Evolutionary conservation across 2,329 filamentous ascomycete species (phyloP), one percentile per base, ranked within the genome.

Genomic region (Colletotrichum camelliae): DNA sequence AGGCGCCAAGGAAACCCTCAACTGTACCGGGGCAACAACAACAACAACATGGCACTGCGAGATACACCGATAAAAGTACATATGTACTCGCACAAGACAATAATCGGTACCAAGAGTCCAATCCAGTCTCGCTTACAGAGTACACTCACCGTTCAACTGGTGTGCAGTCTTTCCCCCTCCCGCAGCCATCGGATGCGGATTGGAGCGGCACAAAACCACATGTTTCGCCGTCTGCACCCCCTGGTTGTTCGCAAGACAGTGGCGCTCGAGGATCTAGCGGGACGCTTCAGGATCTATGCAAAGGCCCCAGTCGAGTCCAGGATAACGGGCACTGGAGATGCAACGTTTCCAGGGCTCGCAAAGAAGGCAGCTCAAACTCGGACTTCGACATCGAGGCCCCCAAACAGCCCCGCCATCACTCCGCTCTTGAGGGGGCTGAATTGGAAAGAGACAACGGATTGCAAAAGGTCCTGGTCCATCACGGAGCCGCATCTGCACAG

Each of bases 1-100:
- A 72, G 55, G 21, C 57, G 64, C 73, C 70, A 68, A 75, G 64
- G 57, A 15, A 35, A 64, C 4, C 2, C n/a, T 75, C 69, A n/a
- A n/a, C 21, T 29, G 33, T 52, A 16, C 43, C 43, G 12, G 43
- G 18, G 7, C 43, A 48, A 48, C 55, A n/a, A 24, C 7, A 27
- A 13, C 43, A 48, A 48, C 55, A n/a, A 24, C 7, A 27, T 64
- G 12, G 18, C n/a, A 31, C 35, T 21, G 52, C 8, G 48, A 61
- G 27, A 68, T 13, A 29, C 29, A 37, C 37, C 33, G 64, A 55
- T 29, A 24, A 29, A 21, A 21, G 13, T 13, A 58, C 43, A 52
- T 13, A 52, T n/a, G 43, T 52, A 52, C 43, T 52, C 21, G 43
- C 43, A n/a, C 43, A 21, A 52, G 43, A 52, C 43, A 52, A 21